Evolutionary conservation across 2,329 filamentous ascomycete genomes (phyloP).

Genomic region (Colletotrichum chrysophilum): DNA sequence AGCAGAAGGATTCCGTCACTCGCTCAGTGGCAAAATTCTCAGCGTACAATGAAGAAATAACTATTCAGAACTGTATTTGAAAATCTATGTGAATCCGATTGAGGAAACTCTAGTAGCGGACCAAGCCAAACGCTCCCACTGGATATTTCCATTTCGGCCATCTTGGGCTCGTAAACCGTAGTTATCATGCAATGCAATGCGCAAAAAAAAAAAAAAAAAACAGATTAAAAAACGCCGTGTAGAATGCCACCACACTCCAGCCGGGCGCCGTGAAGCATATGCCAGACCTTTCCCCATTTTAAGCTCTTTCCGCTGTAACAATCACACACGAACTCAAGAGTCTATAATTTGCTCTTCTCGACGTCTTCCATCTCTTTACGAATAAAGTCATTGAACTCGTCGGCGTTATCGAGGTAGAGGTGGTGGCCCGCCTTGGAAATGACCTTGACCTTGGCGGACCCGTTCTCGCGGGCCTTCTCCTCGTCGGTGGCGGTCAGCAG

Average conservation of each 20-base stretch:
- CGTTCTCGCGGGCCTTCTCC: conserved; percentile 75
- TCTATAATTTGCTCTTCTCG: conserved; percentile 7
- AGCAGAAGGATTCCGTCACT: neutral
- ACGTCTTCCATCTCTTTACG: conserved; percentile 60
- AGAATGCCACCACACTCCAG: neutral
- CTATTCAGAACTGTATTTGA: neutral
- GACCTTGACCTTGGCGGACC: conserved; percentile 81
- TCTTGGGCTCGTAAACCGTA: conserved; percentile 12
- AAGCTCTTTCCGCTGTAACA: neutral
- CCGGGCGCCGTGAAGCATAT: neutral
- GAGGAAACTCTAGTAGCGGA: neutral
- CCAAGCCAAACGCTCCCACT: conserved; percentile 18
- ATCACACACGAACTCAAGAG: neutral
- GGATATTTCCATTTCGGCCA: conserved; percentile 18
- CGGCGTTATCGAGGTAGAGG: conserved; percentile 64
- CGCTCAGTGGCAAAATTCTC: neutral
- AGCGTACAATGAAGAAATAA: neutral
- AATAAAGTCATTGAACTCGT: conserved; percentile 61
- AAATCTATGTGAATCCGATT: neutral
- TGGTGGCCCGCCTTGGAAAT: conserved; percentile 68
- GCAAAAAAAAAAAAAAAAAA: neutral
- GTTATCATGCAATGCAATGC: conserved; percentile 18
- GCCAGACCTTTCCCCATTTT: neutral
- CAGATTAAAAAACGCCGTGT: neutral
- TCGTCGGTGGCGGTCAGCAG: conserved; percentile 68